Conservation (phyloP, 305 asterid species). For the Fraxinus sp. region DNA sequence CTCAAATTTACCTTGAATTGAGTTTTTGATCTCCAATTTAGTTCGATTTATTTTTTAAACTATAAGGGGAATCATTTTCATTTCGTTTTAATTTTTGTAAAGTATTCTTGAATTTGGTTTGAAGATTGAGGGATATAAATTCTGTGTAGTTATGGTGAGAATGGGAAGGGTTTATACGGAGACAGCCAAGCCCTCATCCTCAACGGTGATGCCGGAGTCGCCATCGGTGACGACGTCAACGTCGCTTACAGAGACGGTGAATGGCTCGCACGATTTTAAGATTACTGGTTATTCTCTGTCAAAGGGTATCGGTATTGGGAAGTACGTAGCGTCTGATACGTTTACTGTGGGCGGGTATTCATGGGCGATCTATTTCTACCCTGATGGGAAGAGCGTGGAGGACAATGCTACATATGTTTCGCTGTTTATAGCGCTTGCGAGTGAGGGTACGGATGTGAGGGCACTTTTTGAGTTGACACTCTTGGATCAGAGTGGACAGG, state of each 20-base stretch:
- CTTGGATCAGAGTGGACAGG: constrained; percentile 91
- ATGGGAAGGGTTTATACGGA: constrained; percentile 67
- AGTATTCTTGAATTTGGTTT: neutral
- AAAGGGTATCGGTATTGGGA: constrained; percentile 88
- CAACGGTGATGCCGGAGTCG: constrained; percentile 35
- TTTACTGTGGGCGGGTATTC: constrained; percentile 85
- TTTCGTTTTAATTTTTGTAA: neutral
- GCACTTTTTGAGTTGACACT: constrained; percentile 91
- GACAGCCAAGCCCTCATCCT: constrained; percentile 48
- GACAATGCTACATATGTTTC: constrained; percentile 85
- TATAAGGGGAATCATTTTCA: neutral
- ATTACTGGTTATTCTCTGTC: constrained; percentile 76
- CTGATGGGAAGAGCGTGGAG: constrained; percentile 91
- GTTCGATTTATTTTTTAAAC: neutral
- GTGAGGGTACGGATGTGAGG: constrained; percentile 88
- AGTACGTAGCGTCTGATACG: constrained; percentile 73
- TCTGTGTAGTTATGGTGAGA: constrained; percentile 37
- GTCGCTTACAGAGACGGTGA: constrained; percentile 72
- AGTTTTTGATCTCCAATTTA: neutral
- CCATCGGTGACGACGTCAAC: constrained; percentile 65
- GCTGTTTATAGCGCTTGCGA: constrained; percentile 85
- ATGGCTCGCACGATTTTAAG: constrained; percentile 83
- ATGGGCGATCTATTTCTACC: constrained; percentile 95
- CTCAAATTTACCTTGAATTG: neutral
- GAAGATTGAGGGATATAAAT: neutral